Base-by-base conservation (phyloP, 352 stramenopile genomes). In the Pythium biforme region DNA sequence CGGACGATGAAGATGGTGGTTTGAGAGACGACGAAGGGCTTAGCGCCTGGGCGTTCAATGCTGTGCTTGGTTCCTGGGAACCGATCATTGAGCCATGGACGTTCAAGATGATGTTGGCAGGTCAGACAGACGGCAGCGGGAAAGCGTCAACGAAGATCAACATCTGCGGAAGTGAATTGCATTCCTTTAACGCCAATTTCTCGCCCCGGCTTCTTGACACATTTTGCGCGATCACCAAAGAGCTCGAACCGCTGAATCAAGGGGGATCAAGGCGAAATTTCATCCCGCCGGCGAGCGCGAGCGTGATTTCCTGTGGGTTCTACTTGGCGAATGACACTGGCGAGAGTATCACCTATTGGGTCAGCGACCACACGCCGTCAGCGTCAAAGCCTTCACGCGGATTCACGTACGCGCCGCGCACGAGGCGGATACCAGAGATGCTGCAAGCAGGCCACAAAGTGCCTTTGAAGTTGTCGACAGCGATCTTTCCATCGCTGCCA, bases 11-110 rank as follows among this genome's bases (percentile, higher is more conserved):
- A 33, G 64, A 69, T 1, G 73, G 62, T 1, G 70, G 88, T 43
- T 54, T 82, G 11, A 70, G 70, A 20, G 79, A 85, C 23, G 79
- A 92, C 34, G 83, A 94, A 64, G 84, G 86, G 17, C 57, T 93
- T 11, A 93, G 83, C 40, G 61, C 87, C 11, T 95, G 82, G 84
- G 76, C 76, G 20, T 94, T 95, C 34, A 92, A 94, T 59, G 76
- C 79, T 8, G 62, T 83, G 3, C 55, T 94, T 3, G 84, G 86
- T 0, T 83, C 83, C 14, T 94, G 81, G 84, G 86, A 95, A 51
- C 86, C 86, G 1, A 79, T 90, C 17, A 56, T 92, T 12, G 83
- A 94, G 46, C 84, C 86, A 2, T 94, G 82, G 80, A 88, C 81
- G 41, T 94, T 90, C 39, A 73, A 68, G 41, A 55, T 89, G 17